Conservation (phyloP, 2,329 filamentous ascomycete genomes). For the Pseudogymnoascus sp. region DNA sequence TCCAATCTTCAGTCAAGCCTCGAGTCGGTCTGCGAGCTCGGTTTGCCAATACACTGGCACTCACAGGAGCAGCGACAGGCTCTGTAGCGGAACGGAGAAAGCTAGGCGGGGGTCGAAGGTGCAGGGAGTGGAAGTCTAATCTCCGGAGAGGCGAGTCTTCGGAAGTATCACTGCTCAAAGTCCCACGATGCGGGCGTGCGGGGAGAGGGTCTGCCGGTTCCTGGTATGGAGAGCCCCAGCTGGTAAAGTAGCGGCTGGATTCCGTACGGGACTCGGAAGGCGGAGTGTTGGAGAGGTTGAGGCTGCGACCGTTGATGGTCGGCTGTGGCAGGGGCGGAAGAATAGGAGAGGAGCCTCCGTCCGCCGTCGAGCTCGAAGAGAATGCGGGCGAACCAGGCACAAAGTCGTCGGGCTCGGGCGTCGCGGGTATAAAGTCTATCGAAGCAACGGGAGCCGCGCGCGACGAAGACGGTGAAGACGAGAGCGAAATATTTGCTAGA, state of each 20-base stretch:
- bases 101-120: conserved; percentile 41
- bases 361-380: conserved; percentile 52
- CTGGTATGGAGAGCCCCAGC: conserved; percentile 88
- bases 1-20: conserved; percentile 76
- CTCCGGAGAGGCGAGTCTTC: conserved; percentile 54
- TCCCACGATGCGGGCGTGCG: conserved; percentile 36
- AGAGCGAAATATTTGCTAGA: conserved; percentile 22
- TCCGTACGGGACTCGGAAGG: conserved; percentile 25
- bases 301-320: conserved; percentile 44
- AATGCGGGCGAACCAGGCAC: conserved; percentile 45
- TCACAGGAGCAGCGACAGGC: conserved; percentile 30
- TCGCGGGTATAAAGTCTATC: conserved; percentile 42
- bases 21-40: conserved; percentile 49
- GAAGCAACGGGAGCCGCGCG: conserved; percentile 51
- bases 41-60: conserved; percentile 53
- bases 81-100: conserved; percentile 30
- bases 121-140: conserved; percentile 40
- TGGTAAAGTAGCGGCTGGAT: conserved; percentile 51
- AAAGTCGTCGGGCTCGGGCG: conserved; percentile 5
- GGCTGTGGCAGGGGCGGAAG: conserved; percentile 51
- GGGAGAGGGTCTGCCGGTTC: conserved; percentile 46
- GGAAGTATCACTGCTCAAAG: conserved; percentile 49
- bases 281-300: conserved; percentile 46
- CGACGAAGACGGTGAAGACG: conserved; percentile 32
- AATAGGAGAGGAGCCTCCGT: conserved; percentile 47